Evolutionary conservation across 1,284 basidiomycete species (phyloP).

Genomic region (Fomitopsis betulina): DNA sequence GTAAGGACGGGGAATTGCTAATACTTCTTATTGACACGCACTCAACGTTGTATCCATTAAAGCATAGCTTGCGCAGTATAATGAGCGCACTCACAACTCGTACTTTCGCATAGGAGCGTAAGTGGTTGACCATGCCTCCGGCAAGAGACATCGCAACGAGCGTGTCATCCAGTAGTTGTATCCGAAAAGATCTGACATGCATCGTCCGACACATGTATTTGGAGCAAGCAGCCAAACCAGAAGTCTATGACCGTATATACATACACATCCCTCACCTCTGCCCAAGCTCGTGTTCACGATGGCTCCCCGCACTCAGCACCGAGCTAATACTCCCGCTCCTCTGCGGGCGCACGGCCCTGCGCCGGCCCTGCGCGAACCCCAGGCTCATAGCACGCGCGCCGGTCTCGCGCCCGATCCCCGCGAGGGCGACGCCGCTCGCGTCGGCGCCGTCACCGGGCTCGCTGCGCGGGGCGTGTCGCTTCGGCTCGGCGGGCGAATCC

Average conservation of each 20-base stretch:
- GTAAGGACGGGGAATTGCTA: constrained; percentile 4
- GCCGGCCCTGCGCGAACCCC: not conserved
- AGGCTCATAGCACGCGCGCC: constrained; percentile 1
- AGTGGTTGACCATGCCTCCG: too few relatives aligned
- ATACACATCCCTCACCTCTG: not conserved
- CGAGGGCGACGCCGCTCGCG: not conserved
- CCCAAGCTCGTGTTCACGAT: not conserved
- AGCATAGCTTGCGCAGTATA: constrained; percentile 2
- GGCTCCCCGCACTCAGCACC: not conserved
- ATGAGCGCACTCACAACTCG: constrained; percentile 3
- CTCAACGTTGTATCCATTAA: constrained; percentile 9
- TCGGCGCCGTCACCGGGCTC: not conserved
- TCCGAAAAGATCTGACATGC: too few relatives aligned
- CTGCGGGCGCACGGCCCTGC: not conserved
- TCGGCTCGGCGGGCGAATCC: not conserved
- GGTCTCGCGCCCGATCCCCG: not conserved
- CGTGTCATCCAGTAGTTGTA: too few relatives aligned
- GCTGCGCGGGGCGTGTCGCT: not conserved
- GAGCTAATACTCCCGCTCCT: constrained; percentile 4
- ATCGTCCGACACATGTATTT: not conserved
- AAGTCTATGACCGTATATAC: not conserved
- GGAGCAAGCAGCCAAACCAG: not conserved
- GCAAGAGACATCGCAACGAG: too few relatives aligned
- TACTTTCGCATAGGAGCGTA: not conserved
- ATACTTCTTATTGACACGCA: constrained; percentile 2